Conservation (phyloP, 805 yeast species). For the Schwanniomyces sp. region DNA sequence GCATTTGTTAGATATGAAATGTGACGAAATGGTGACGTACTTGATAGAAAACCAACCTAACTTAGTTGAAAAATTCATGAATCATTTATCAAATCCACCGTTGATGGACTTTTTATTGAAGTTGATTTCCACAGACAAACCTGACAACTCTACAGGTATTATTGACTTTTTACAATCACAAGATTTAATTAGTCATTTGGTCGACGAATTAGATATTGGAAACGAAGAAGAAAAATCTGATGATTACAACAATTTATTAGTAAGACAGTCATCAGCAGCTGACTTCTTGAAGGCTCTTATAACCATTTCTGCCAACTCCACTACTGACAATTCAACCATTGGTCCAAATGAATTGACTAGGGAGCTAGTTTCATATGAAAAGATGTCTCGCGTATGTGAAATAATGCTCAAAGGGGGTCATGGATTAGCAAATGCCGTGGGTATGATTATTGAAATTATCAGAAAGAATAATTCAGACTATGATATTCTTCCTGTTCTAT, state of each 20-base stretch:
- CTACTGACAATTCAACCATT: conserved; percentile 45
- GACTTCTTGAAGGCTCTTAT: conserved; percentile 46
- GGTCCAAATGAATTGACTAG: conserved; percentile 49
- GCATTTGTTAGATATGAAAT: conserved; percentile 47
- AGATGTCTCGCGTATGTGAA: conserved; percentile 34
- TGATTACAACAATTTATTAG: conserved; percentile 18
- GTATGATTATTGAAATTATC: conserved; percentile 46
- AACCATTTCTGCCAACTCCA: conserved; percentile 46
- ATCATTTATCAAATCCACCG: conserved; percentile 46
- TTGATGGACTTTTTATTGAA: conserved; percentile 46
- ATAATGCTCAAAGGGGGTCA: conserved; percentile 48
- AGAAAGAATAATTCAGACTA: conserved; percentile 47
- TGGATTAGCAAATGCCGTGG: conserved; percentile 49
- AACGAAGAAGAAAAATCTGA: conserved; percentile 8
- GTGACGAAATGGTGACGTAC: conserved; percentile 47
- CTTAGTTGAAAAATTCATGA: conserved; percentile 41
- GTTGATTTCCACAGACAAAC: conserved; percentile 46
- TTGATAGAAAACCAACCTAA: conserved; percentile 43
- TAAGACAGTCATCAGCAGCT: conserved; percentile 43
- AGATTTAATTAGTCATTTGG: conserved; percentile 32
- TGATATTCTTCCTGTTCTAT: conserved; percentile 44
- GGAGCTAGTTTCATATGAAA: conserved; percentile 39
- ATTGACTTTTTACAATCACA: conserved; percentile 45
- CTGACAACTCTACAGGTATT: conserved; percentile 47
- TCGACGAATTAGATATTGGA: conserved; percentile 30